Base-by-base conservation (phyloP, 2,329 filamentous ascomycete genomes). In the Elsinoe necatrix region DNA sequence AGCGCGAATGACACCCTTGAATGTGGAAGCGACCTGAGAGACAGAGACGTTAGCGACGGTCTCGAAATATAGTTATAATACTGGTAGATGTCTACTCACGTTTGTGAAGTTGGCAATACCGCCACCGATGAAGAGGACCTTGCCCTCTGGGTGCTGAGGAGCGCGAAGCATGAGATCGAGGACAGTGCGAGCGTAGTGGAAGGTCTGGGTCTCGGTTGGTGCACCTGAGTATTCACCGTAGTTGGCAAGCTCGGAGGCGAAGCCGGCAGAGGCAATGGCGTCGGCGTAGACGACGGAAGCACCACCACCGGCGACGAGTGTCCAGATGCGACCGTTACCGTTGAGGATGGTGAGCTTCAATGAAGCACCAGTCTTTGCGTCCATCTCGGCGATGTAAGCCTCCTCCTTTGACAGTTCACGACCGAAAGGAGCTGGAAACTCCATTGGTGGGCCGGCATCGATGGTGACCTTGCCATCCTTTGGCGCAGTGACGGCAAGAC, bases 91-190 rank as follows among this genome's bases (percentile, higher is more conserved):
- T 23, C 27, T 6, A 68, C 71, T 68, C 68, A 77, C 93, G 78
- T 97, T 98, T 81, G 93, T 98, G 80, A 98, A 98, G 86, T 98
- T 98, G 81, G 93, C 93, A 82, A 98, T 98, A 82, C 93, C 93
- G 79, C 93, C 93, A 75, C 93, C 93, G 65, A 98, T 97, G 83
- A 98, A 98, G 63, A 98, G 86, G 55, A 98, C 89, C 83, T 97
- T 98, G 80, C 93, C 93, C 69, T 96, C 86, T 60, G 88, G 82
- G 74, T 83, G 80, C 71, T 83, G 74, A 58, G 93, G 92, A 57
- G 92, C 86, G 65, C 93, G 89, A 66, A 98, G 87, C 89, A 98
- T 95, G 63, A 98, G 84, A 73, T 98, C 93, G 62, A 98, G 81
- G 62, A 98, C 89, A 27, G 93, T 98, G 69, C 88, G 87, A 69